Evolutionary conservation across 1,284 basidiomycete species (phyloP).

Genomic region (Peniophora sp.): DNA sequence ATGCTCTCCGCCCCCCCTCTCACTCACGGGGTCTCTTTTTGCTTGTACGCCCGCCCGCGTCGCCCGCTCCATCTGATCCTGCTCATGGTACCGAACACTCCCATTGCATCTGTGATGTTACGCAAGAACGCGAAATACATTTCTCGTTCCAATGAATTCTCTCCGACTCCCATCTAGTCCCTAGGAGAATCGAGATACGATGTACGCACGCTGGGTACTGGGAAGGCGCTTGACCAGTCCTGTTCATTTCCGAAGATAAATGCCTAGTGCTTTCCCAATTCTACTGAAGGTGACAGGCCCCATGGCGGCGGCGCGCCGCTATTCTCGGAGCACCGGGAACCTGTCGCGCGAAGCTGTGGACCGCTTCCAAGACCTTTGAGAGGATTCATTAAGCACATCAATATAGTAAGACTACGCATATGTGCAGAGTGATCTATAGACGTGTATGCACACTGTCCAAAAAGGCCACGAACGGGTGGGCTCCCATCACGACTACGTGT

Average conservation of each 20-base stretch:
- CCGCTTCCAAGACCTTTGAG: too few relatives aligned
- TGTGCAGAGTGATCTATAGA: too few relatives aligned
- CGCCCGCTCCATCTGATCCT: slow-evolving; percentile 9
- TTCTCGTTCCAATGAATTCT: slow-evolving; percentile 8
- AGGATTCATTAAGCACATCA: too few relatives aligned
- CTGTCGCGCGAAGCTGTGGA: too few relatives aligned
- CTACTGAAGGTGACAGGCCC: too few relatives aligned
- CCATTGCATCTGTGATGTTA: slow-evolving; percentile 13
- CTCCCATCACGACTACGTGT: slow-evolving; percentile 41
- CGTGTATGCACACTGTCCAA: too few relatives aligned
- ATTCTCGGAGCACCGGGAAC: too few relatives aligned
- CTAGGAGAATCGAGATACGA: too few relatives aligned
- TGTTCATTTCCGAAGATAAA: slow-evolving; percentile 34
- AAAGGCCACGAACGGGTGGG: too few relatives aligned
- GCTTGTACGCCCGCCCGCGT: background rate
- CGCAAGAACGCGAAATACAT: slow-evolving; percentile 13
- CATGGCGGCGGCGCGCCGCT: too few relatives aligned
- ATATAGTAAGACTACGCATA: too few relatives aligned
- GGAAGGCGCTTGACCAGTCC: slow-evolving; percentile 43
- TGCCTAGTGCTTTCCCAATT: too few relatives aligned
- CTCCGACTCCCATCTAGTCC: background rate
- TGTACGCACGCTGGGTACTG: slow-evolving; percentile 15
- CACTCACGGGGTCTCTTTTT: background rate
- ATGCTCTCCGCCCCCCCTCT: slow-evolving; percentile 9
- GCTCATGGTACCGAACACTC: slow-evolving; percentile 15